Percentiles rank a stretch among this genome's conserved stretches.
Conservation (phyloP, 2,329 filamentous ascomycete species). For the Colletotrichum sp. region DNA sequence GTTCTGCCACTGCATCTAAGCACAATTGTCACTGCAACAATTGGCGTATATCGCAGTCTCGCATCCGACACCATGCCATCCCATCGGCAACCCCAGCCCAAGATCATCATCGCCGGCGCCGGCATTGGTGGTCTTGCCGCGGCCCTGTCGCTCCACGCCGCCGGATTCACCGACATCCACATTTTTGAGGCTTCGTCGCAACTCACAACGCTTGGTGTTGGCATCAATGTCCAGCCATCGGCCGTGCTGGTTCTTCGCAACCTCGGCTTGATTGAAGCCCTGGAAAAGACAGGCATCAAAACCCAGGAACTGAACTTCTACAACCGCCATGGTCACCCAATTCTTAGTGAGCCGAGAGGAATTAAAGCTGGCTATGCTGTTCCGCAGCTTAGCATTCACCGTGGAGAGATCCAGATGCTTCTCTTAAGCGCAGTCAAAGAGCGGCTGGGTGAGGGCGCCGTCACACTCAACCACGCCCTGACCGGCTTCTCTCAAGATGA, state of each 20-base stretch:
- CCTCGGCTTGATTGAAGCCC: not conserved
- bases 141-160: slow-evolving; percentile 12
- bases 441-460: not conserved
- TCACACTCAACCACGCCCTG: slow-evolving; percentile 3
- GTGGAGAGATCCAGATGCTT: slow-evolving; percentile 6
- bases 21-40: not conserved
- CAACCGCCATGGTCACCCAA: slow-evolving; percentile 3
- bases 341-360: slow-evolving; percentile 2
- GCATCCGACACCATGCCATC: not conserved
- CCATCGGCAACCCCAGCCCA: not conserved
- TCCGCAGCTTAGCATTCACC: slow-evolving; percentile 5
- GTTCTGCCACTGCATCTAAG: not conserved
- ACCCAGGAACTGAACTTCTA: slow-evolving; percentile 11
- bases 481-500: not conserved
- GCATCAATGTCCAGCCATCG: slow-evolving; percentile 4
- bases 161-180: slow-evolving; percentile 7
- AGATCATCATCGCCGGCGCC: slow-evolving; percentile 30
- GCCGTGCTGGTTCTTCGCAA: slow-evolving; percentile 9
- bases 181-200: slow-evolving; percentile 7
- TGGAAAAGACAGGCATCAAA: slow-evolving; percentile 8
- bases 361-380: not conserved
- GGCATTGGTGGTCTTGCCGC: slow-evolving; percentile 9
- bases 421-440: slow-evolving; percentile 8
- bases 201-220: slow-evolving; percentile 10
- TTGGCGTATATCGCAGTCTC: not conserved